Percentiles rank a stretch among this genome's conserved stretches.
Evolutionary conservation across 345 rosid genomes (phyloP).

Genomic region (Gossypium stocksii): DNA sequence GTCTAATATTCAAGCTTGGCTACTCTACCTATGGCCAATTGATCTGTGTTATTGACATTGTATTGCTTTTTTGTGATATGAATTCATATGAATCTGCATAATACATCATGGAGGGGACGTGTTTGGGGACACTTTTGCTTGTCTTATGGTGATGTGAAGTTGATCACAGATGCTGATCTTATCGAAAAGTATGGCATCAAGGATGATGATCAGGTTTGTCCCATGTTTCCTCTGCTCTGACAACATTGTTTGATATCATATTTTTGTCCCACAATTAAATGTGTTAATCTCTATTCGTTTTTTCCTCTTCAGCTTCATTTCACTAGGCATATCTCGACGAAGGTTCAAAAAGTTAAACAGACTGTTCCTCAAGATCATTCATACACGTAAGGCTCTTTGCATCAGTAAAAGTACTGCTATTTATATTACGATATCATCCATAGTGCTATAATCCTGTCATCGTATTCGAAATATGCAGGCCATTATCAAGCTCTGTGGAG

Average conservation of each 20-base stretch:
- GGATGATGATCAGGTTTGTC: conserved; percentile 78
- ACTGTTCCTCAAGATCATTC: conserved; percentile 24
- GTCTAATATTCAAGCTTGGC: too few species aligned
- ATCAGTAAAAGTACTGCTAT: background rate
- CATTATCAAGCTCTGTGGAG: conserved; percentile 18
- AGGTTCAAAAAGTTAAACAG: conserved; percentile 30
- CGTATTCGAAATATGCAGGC: conserved; percentile 23
- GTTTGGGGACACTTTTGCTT: conserved; percentile 90
- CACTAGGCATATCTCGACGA: conserved; percentile 46
- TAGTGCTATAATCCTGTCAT: background rate
- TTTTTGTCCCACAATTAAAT: background rate
- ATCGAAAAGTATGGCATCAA: conserved; percentile 60
- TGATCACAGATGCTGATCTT: conserved; percentile 45
- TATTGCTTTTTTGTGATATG: background rate
- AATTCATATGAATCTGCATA: conserved; percentile 4
- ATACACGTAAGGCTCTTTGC: conserved; percentile 37
- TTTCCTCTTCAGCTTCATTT: conserved; percentile 58
- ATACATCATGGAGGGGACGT: conserved; percentile 53
- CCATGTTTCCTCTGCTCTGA: background rate
- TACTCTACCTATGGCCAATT: too few species aligned
- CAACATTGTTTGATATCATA: background rate
- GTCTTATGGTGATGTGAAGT: conserved; percentile 48
- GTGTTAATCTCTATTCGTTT: background rate
- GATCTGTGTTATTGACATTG: background rate
- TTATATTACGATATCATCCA: background rate